These are phyloP conservation scores for Metschnikowia baotianmanensis DNA, from an alignment of 805 yeast genomes.

Conservation along the genomic window DNA sequence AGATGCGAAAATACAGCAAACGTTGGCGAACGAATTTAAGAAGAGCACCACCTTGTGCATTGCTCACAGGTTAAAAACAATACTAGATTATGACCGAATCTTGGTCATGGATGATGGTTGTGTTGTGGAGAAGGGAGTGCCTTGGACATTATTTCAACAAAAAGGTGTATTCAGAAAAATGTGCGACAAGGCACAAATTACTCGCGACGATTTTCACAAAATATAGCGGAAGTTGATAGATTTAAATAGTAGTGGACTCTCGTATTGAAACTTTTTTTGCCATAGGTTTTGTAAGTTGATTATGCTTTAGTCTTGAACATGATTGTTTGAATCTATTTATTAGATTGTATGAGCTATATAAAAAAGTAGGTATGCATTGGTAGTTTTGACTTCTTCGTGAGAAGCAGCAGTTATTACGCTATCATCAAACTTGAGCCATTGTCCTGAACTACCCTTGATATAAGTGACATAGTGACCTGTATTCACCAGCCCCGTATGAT, in stretches of 20 bases:
- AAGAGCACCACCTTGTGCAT: slow-evolving; percentile 38
- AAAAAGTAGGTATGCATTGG: slow-evolving; percentile 79
- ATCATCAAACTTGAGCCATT: slow-evolving; percentile 93
- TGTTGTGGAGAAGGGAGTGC: slow-evolving; percentile 34
- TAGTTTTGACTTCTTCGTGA: slow-evolving; percentile 60
- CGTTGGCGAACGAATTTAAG: slow-evolving; percentile 31
- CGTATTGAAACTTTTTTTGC: too few relatives aligned
- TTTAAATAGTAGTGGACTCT: too few relatives aligned
- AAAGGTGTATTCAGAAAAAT: slow-evolving; percentile 31
- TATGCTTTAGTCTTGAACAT: too few relatives aligned
- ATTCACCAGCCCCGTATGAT: slow-evolving; percentile 89
- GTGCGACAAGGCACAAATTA: slow-evolving; percentile 38
- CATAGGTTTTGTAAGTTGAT: too few relatives aligned
- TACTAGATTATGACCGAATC: slow-evolving; percentile 34
- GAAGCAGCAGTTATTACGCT: slow-evolving; percentile 68
- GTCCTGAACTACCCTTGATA: slow-evolving; percentile 66
- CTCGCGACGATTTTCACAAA: slow-evolving; percentile 27
- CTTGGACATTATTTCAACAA: slow-evolving; percentile 27
- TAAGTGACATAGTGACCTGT: slow-evolving; percentile 93
- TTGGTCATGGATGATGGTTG: slow-evolving; percentile 35
- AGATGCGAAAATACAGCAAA: slow-evolving; percentile 34
- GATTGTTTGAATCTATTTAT: neutral
- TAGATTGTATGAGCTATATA: slow-evolving; percentile 48
- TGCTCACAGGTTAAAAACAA: slow-evolving; percentile 40
- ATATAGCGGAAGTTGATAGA: neutral